phyloP scores from a whole-genome alignment of 345 rosid species.

The Boechera retrofracta region DNA sequence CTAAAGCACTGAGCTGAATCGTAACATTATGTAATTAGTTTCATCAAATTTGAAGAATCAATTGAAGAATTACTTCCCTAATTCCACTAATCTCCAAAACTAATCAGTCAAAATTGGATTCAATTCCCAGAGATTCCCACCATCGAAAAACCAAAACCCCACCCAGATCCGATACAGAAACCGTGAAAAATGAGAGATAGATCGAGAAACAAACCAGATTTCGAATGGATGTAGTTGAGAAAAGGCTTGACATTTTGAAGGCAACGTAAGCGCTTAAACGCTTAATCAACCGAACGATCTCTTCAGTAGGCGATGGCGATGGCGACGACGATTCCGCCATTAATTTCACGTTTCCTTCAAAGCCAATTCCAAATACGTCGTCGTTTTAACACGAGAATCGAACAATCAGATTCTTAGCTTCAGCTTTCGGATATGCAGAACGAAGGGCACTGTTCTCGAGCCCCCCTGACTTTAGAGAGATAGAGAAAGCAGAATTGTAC shows the following conservation, averaged over 20 bases:
- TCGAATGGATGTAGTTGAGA: conserved; percentile 66
- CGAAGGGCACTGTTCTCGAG: conserved; percentile 29
- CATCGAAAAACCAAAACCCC: conserved; percentile 10
- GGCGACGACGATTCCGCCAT: conserved; percentile 65
- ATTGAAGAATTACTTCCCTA: not conserved
- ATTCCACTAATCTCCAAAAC: conserved; percentile 2
- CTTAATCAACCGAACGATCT: conserved; percentile 82
- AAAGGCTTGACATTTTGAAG: conserved; percentile 51
- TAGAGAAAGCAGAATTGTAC: not conserved
- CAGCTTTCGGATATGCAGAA: conserved; percentile 25
- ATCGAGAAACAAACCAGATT: conserved; percentile 61
- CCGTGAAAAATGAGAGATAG: not conserved
- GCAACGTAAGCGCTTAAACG: conserved; percentile 87
- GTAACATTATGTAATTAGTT: not conserved
- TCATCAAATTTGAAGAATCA: not conserved
- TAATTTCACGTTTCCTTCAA: not conserved
- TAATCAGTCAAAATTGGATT: conserved; percentile 1
- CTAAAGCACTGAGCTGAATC: conserved; percentile 3
- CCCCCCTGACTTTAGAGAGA: conserved; percentile 13
- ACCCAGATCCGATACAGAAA: conserved; percentile 46
- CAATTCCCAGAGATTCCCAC: not conserved
- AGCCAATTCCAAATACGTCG: not conserved
- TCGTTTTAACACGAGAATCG: not conserved
- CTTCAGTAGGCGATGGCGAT: conserved; percentile 77
- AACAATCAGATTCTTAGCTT: conserved; percentile 42